Conservation (phyloP, 1,139 yeast genomes). For the Lodderomyces margitis region DNA sequence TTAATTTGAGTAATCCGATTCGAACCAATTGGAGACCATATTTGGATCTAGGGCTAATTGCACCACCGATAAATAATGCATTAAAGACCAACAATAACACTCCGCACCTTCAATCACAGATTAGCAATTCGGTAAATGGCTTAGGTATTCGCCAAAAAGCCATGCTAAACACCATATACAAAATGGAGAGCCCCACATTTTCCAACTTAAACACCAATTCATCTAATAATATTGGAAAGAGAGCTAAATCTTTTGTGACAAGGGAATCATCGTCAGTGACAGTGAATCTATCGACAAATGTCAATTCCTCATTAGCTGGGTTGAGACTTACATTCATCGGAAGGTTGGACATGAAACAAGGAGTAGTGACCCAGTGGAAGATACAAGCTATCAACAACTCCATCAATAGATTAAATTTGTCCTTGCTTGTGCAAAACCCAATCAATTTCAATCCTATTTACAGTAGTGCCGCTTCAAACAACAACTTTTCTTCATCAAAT, state of each 20-base stretch:
- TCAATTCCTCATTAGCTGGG: constrained; percentile 41
- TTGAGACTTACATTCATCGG: constrained; percentile 64
- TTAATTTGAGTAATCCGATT: constrained; percentile 31
- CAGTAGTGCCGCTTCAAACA: constrained; percentile 11
- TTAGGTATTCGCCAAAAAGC: constrained; percentile 20
- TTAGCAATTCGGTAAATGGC: constrained; percentile 11
- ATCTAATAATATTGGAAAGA: not conserved
- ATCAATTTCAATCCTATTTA: constrained; percentile 22
- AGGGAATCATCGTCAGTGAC: constrained; percentile 40
- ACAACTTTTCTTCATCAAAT: constrained; percentile 10
- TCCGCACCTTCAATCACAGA: constrained; percentile 25
- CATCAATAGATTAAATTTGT: constrained; percentile 42
- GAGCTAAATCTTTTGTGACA: constrained; percentile 15
- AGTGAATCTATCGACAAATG: constrained; percentile 38
- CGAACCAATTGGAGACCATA: constrained; percentile 61
- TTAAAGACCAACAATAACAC: constrained; percentile 27
- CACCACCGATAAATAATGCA: constrained; percentile 46
- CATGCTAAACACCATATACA: constrained; percentile 19
- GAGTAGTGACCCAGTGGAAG: constrained; percentile 61
- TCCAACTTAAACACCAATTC: constrained; percentile 1
- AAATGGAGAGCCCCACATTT: constrained; percentile 15
- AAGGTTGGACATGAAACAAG: constrained; percentile 56
- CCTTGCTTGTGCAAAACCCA: constrained; percentile 36
- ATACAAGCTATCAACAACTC: constrained; percentile 67
- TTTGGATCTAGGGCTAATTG: constrained; percentile 53